Evolutionary conservation across 495 filamentous ascomycete species (phyloP), one percentile per base, ranked within the genome.

Genomic region (Neurospora sp.): DNA sequence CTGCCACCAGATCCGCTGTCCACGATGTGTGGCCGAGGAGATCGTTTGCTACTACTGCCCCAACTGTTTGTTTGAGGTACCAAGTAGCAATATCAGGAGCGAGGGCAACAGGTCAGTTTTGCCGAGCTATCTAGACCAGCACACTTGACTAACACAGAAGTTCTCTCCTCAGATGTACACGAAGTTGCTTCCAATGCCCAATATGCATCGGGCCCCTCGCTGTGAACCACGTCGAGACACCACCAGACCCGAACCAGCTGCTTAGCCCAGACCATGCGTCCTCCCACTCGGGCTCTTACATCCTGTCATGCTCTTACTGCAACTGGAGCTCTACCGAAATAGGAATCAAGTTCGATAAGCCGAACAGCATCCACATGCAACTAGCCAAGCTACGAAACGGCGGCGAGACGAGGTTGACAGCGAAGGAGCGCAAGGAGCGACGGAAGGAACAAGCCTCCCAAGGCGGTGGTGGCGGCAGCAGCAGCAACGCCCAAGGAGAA

Each of bases 121-220:
- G 5, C 70, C 41, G n/a, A n/a, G n/a, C n/a, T n/a, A n/a, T n/a
- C 39, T 1, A 6, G 10, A 41, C 42, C 39, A 35, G 12, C 5
- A 4, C 11, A 35, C 3, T 18, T 16, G 0, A 31, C 54, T 66
- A 35, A 66, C 6, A 4, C 10, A 18, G 1, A 46, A 54, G 4
- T 5, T 60, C 11, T 10, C 35, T 16, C 38, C n/a, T 27, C 75
- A 98, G 96, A 79, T 99, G 96, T 79, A 93, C 93, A 20, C 88
- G 96, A 74, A 97, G 93, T 78, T 99, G 96, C 82, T 98, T 95
- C 85, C 92, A 95, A 79, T 99, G 96, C 77, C 96, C 96, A 2
- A 83, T 92, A 73, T 99, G 96, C 80, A 90, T 91, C n/a, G 88
- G 93, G 2, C 92, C 93, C 27, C 86, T 97, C 11, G 85, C 90